Base-by-base conservation (phyloP, 176 grass and related monocot genomes). In the Oryza brachyantha region DNA sequence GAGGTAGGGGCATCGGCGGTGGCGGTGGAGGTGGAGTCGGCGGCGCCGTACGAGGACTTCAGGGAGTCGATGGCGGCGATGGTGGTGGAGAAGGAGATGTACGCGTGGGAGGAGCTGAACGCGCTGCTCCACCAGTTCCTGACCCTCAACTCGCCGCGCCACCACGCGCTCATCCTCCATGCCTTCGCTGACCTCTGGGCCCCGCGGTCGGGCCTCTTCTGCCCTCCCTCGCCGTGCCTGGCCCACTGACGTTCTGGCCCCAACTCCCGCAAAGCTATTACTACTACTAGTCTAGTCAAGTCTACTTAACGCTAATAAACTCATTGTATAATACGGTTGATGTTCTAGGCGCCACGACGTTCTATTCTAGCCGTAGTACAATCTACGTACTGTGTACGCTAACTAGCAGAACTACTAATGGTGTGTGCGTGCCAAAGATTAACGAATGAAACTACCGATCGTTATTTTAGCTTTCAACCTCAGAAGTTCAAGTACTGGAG, bases 61-160 rank as follows among this genome's bases (percentile, higher is more conserved):
- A 79, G 85, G 8, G 90, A 94, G 29, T 98, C 95, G 29, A 98
- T 98, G 92, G 85, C 91, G 79, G 77, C 81, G 38, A 94, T 94
- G 95, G 91, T 98, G 62, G 84, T 90, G 41, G 92, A 98, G 92
- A 93, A 89, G 90, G 90, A 94, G 77, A 92, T 98, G 73, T 98
- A 98, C 85, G 92, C 85, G 67, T 94, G 92, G 95, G 95, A 98
- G 61, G 95, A 98, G 72, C 87, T 98, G 40, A 91, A 91, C 79
- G 91, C 82, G 58, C 83, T 97, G 16, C 83, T 97, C 41, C 91
- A 88, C 46, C 84, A 83, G 69, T 94, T 94, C 85, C 91, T 97
- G 64, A 74, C 89, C 9, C 91, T 97, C 82, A 94, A 97, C 85
- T 88, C 89, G 68, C 89, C 89, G 25, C 71, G 82, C 31, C 87